Base-by-base conservation (phyloP, 2,329 filamentous ascomycete species). In the Aspergillus ochraceoroseus region DNA sequence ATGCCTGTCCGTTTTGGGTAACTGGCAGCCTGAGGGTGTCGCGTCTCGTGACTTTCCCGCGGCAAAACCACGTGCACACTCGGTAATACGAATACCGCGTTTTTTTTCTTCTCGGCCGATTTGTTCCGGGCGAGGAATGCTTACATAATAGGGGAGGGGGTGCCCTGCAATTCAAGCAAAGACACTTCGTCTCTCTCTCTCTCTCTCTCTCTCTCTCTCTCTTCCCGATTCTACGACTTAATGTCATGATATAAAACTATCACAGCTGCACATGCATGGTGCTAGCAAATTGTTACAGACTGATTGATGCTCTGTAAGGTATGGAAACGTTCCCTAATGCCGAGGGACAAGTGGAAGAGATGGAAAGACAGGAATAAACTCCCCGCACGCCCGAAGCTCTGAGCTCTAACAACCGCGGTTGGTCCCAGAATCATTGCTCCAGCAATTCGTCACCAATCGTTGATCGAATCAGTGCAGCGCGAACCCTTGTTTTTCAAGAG, bases 31-130 rank as follows among this genome's bases (percentile, higher is more conserved):
- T 34, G 17, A 19, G 11, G 18, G 27, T 8, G 14, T 8, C 8
- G n/a, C 3, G 12, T 28, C 52, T 36, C 42, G 45, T 48, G 52
- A 51, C 42, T 53, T 55, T 19, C 8, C 52, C 52, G 46, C 52
- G 52, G 52, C 19, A 31, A 54, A 51, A 17, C 32, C 36, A 40
- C 23, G 6, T 8, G 33, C 14, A n/a, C 13, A 20, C 11, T 22
- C 0, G 17, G 29, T 27, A 35, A 38, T 3, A 12, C 8, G 8
- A 12, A 9, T 9, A 18, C 15, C 14, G 14, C 9, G 9, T 5
- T 22, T 22, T 22, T 22, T 5, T 9, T 8, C 27, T 17, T 47
- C 31, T 51, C 48, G 48, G 48, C 48, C 48, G 44, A 51, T 41
- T 43, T 14, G 8, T 2, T 36, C 32, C 25, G 23, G 14, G 7